These are phyloP conservation scores for Gigaspora rosea DNA, from an alignment of 192 early-diverging fungal genomes.

Conservation along the genomic window DNA sequence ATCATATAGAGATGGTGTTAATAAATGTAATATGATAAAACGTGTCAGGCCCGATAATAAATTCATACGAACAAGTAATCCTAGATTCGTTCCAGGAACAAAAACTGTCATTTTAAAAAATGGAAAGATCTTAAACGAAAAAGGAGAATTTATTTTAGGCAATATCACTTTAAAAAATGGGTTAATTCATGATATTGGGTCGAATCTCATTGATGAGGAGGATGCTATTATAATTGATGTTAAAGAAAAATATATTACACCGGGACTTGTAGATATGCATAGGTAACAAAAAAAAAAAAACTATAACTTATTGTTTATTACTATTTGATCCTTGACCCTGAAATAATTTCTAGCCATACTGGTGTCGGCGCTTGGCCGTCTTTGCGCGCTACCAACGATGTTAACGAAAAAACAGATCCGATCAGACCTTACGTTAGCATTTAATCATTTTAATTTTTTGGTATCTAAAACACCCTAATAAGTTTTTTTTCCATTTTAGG, in stretches of 20 bases:
- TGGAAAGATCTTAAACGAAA: conserved; percentile 61
- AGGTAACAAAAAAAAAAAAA: conserved; percentile 34
- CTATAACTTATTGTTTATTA: no score
- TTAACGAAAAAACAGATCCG: conserved; percentile 67
- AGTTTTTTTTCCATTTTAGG: no score
- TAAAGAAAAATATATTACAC: conserved; percentile 67
- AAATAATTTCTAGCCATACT: conserved; percentile 50
- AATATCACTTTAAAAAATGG: conserved; percentile 62
- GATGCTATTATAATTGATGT: conserved; percentile 58
- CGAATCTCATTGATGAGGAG: conserved; percentile 40
- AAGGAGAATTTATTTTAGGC: conserved; percentile 41
- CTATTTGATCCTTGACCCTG: neutral
- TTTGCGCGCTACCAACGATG: conserved; percentile 55
- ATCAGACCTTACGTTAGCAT: conserved; percentile 51
- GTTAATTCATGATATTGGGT: conserved; percentile 53
- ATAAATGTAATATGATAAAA: no score
- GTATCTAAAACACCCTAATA: no score
- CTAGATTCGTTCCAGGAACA: conserved; percentile 43
- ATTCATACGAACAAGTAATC: conserved; percentile 39
- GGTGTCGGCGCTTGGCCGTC: conserved; percentile 68
- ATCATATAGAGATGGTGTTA: no score
- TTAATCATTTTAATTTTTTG: no score
- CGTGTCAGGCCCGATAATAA: no score
- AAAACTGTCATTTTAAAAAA: conserved; percentile 56
- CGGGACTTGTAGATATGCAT: conserved; percentile 80